phyloP scores from a whole-genome alignment of 768 basidiomycete genomes.

The Multifurca ochricompacta region DNA sequence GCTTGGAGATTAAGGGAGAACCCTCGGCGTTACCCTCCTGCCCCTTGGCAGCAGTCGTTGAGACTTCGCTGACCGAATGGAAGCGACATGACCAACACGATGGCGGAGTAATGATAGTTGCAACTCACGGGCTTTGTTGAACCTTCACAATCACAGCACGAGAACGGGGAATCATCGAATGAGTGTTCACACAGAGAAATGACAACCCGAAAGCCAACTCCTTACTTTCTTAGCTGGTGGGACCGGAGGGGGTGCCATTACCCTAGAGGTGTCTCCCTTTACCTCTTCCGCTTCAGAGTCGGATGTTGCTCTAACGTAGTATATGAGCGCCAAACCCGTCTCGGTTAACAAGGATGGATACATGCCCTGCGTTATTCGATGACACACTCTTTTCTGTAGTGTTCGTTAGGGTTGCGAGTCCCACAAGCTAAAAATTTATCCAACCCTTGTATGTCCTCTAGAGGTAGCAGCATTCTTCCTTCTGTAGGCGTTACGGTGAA shows the following conservation, averaged over 20 bases:
- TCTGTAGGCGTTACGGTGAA: neutral
- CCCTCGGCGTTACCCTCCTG: neutral
- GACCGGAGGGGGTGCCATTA: slow-evolving; percentile 11
- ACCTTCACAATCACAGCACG: neutral
- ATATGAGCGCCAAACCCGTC: neutral
- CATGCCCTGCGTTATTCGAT: slow-evolving; percentile 8
- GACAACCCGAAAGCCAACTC: neutral
- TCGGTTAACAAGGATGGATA: neutral
- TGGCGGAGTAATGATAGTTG: neutral
- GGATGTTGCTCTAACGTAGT: slow-evolving; percentile 1
- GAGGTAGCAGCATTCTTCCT: neutral
- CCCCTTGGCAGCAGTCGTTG: neutral
- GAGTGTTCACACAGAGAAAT: neutral
- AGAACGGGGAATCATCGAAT: neutral
- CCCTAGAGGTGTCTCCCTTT: neutral
- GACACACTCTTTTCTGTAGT: neutral
- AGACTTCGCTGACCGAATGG: neutral
- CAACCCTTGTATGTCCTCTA: slow-evolving; percentile 14
- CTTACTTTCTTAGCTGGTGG: slow-evolving; percentile 14
- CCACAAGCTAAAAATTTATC: neutral
- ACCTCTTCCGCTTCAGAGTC: slow-evolving; percentile 6
- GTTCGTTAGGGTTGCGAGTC: neutral
- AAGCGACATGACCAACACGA: neutral
- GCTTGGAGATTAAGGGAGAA: slow-evolving; percentile 1
- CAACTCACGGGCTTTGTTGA: slow-evolving; percentile 8